phyloP scores from a whole-genome alignment of 768 basidiomycete species.

The Podaxis sp. region DNA sequence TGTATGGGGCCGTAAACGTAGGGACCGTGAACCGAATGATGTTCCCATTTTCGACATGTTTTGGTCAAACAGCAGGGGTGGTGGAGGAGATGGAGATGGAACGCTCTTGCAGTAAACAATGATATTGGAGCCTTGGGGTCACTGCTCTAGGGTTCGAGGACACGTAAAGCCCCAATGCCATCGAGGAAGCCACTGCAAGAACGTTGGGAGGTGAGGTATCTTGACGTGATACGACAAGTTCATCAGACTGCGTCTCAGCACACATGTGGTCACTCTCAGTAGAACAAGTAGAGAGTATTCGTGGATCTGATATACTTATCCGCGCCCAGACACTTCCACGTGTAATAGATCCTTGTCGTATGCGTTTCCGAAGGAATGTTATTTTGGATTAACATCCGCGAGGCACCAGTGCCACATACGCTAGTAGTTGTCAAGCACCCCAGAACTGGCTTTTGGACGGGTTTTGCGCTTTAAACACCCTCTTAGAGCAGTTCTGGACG shows the following conservation, averaged over 20 bases:
- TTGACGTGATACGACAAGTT: too few species aligned
- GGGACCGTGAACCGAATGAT: neutral
- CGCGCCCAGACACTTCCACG: too few species aligned
- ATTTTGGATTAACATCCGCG: neutral
- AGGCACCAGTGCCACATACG: neutral
- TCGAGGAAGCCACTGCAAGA: too few species aligned
- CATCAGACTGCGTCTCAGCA: too few species aligned
- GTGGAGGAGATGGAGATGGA: neutral
- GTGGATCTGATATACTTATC: too few species aligned
- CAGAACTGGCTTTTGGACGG: neutral
- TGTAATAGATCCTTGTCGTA: neutral
- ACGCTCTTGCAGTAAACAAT: neutral
- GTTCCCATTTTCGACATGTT: neutral
- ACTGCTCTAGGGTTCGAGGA: too few species aligned
- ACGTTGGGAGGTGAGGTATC: too few species aligned
- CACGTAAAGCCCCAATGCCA: too few species aligned
- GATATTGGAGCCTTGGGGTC: too few species aligned
- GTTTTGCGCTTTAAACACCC: neutral
- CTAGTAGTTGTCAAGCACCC: neutral
- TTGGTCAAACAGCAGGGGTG: neutral
- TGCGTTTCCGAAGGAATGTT: neutral
- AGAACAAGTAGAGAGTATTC: too few species aligned
- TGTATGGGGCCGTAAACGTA: neutral
- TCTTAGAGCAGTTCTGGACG: neutral
- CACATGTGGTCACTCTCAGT: too few species aligned